A percentile compares a stretch with the other conserved stretches of the same genome.
Conservation (phyloP, 2,329 filamentous ascomycete genomes). For the Verruconis gallopava region DNA sequence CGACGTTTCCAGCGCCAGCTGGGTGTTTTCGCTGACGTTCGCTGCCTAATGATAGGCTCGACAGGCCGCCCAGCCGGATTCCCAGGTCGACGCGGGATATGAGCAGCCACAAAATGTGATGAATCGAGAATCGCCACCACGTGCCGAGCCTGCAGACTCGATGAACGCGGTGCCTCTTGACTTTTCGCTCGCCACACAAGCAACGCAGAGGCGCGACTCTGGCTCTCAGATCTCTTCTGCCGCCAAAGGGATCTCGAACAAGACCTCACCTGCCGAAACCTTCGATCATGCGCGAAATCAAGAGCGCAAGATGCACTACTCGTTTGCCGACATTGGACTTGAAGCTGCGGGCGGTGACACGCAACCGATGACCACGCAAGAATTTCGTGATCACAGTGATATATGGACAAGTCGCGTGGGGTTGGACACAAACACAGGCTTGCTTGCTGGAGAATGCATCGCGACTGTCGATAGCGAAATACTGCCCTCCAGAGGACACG, state of each 20-base stretch:
- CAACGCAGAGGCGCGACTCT: neutral
- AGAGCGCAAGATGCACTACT: constrained; percentile 6
- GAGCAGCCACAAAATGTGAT: neutral
- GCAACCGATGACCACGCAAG: constrained; percentile 10
- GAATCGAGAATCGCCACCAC: neutral
- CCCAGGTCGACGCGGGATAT: neutral
- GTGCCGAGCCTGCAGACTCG: neutral
- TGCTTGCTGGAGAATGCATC: neutral
- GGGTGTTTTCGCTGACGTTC: neutral
- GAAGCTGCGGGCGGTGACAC: constrained; percentile 7
- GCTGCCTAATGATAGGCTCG: neutral
- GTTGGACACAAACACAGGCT: neutral
- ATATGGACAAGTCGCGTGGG: constrained; percentile 3
- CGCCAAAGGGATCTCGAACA: neutral
- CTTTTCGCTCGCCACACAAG: neutral
- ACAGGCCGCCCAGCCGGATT: neutral
- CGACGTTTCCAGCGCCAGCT: too few relatives aligned
- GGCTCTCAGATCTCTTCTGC: neutral
- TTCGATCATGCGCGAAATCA: neutral
- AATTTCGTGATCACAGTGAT: constrained; percentile 8
- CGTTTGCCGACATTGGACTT: constrained; percentile 4
- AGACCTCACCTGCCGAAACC: neutral
- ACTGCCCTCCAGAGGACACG: neutral
- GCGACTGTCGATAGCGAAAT: neutral
- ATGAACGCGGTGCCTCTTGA: neutral